Evolutionary conservation across 2,329 filamentous ascomycete genomes (phyloP), one percentile per base, ranked within the genome.

Genomic region (Didymella keratinophila): DNA sequence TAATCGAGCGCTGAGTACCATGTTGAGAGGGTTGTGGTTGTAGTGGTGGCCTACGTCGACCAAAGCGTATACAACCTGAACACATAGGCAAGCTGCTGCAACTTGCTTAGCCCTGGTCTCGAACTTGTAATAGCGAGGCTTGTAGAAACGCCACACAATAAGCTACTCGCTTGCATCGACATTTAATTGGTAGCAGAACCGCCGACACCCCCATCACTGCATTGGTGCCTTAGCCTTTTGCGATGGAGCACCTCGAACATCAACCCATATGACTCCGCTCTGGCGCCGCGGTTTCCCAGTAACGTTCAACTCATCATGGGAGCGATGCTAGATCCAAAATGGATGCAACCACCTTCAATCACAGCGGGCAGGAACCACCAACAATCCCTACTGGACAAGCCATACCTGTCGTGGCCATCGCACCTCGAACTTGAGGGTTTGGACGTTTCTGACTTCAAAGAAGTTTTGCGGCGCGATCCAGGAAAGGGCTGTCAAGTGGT

Each of bases 401-500:
- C 30, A 2, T 21, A 58, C 25, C 16, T 44, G 14, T 27, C 23
- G 4, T 58, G 55, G 49, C 55, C 55, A 25, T 25, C 23, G 23
- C 23, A 25, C 23, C 23, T 25, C 7, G 23, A 25, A 25, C 23
- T 25, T 25, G 23, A 25, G 23, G 23, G 23, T 7, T 25, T 25
- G 3, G 23, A 25, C 4, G 23, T 25, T 3, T 25, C 23, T 7
- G 48, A 39, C 5, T 23, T 58, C 0, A 44, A 58, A 16, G 25
- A 27, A 2, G 11, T 52, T 2, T 9, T 58, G 7, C 43, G 18
- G 6, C n/a, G 23, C 14, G 48, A 37, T n/a, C 48, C 11, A 23
- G 55, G 55, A 8, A 27, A 48, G 9, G 23, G 49, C 28, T 52
- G 55, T 27, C 43, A 44, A 11, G 16, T 58, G n/a, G 55, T 44